Evolutionary conservation across 257 asterid genomes (phyloP).

Genomic region (Asclepias syriaca): DNA sequence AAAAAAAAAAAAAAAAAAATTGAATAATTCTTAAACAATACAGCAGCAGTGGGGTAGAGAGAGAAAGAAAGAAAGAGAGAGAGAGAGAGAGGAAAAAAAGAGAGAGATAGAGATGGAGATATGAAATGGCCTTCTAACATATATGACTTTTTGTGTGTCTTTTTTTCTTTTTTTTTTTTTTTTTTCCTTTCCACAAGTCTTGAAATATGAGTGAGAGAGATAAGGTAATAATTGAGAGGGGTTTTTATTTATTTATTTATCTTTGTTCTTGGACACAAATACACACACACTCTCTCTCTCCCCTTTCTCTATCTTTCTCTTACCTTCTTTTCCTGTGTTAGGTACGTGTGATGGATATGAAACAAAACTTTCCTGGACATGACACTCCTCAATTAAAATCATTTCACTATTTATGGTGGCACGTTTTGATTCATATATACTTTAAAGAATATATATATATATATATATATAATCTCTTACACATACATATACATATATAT

Average conservation of each 20-base stretch:
- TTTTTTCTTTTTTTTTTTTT: not conserved
- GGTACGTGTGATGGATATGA: constrained; percentile 28
- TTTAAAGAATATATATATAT: not conserved
- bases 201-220: constrained; percentile 11
- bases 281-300: not conserved
- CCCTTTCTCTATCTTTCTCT: not conserved
- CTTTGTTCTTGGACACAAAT: constrained; percentile 17
- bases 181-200: constrained; percentile 12
- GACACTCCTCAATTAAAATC: constrained; percentile 16
- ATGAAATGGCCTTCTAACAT: constrained; percentile 14
- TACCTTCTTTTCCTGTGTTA: constrained; percentile 16
- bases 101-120: not conserved
- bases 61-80: constrained; percentile 9
- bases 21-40: not conserved
- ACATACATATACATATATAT: not conserved
- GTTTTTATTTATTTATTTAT: constrained; percentile 13
- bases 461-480: not conserved
- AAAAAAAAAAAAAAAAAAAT: constrained; percentile 19
- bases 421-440: not conserved
- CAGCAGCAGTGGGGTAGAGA: constrained; percentile 26
- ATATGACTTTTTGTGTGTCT: constrained; percentile 19
- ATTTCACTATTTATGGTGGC: constrained; percentile 20
- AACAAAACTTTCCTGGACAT: constrained; percentile 18
- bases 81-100: not conserved
- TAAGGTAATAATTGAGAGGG: constrained; percentile 36